Percentiles rank a stretch among this genome's conserved stretches.
phyloP scores from a whole-genome alignment of 1,284 basidiomycete species.

The Trametes versicolor region DNA sequence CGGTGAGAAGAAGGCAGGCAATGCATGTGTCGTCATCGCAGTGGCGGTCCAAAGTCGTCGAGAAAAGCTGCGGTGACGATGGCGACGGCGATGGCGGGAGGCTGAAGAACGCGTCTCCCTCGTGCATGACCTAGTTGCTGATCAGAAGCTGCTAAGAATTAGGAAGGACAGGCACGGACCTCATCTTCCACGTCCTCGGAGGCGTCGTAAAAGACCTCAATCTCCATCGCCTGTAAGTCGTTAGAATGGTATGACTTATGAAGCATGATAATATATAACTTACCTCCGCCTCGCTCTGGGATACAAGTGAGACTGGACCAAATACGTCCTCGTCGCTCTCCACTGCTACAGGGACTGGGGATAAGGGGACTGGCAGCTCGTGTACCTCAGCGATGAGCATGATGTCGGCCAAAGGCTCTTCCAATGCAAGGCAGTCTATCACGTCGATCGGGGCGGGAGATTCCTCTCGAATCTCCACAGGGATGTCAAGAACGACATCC shows the following conservation, averaged over 20 bases:
- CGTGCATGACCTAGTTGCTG: not conserved
- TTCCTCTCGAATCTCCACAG: not conserved
- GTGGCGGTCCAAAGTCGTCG: not conserved
- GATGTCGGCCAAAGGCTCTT: too few relatives aligned
- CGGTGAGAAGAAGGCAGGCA: too few relatives aligned
- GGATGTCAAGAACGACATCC: not conserved
- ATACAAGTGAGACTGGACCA: not conserved
- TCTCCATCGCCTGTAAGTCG: not conserved
- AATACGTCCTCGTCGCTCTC: not conserved
- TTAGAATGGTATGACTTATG: not conserved
- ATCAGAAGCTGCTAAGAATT: too few relatives aligned
- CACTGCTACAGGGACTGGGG: not conserved
- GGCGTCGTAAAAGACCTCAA: not conserved
- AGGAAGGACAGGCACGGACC: not conserved
- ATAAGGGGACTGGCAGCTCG: not conserved
- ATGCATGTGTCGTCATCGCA: too few relatives aligned
- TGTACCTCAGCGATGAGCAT: not conserved
- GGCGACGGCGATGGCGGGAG: constrained; percentile 11
- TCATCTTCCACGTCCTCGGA: not conserved
- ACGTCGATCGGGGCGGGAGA: not conserved
- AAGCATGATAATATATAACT: not conserved
- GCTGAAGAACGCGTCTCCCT: constrained; percentile 4
- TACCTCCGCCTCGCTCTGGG: not conserved
- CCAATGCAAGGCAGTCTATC: not conserved
- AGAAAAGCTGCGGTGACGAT: not conserved